Evolutionary conservation across 306 rosid species (phyloP).

Genomic region (Malus sylvestris): DNA sequence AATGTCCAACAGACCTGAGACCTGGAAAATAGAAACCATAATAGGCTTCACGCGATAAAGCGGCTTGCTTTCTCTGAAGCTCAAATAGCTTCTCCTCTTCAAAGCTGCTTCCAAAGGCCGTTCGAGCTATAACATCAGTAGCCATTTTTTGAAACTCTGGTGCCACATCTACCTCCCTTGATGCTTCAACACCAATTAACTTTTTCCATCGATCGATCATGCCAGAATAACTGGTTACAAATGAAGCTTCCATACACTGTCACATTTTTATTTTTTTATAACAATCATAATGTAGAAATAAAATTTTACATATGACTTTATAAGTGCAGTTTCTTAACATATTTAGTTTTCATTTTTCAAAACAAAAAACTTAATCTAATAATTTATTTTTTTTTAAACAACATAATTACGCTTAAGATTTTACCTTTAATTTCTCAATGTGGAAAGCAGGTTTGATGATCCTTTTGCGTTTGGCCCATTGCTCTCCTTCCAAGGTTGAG

Average conservation of each 20-base stretch:
- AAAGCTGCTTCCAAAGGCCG: conserved; percentile 39
- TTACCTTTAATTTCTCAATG: conserved; percentile 35
- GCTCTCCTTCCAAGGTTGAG: conserved; percentile 29
- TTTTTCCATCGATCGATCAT: conserved; percentile 31
- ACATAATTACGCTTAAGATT: too few relatives aligned
- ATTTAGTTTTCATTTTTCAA: too few relatives aligned
- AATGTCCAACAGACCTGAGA: conserved; percentile 8
- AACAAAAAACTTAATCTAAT: too few relatives aligned
- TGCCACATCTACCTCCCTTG: conserved; percentile 35
- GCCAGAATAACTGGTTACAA: conserved; percentile 29
- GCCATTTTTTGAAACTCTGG: neutral
- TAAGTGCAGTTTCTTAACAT: neutral
- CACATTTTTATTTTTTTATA: too few relatives aligned
- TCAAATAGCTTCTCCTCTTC: conserved; percentile 40
- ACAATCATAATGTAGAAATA: neutral
- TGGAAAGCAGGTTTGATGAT: conserved; percentile 36
- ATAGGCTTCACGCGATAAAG: conserved; percentile 29
- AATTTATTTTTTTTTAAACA: too few relatives aligned
- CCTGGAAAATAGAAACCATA: conserved; percentile 37
- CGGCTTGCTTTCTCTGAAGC: conserved; percentile 30
- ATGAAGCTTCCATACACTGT: conserved; percentile 38
- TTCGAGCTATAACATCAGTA: conserved; percentile 33
- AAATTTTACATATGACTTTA: neutral
- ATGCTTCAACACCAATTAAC: conserved; percentile 14
- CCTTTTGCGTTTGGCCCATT: conserved; percentile 37